Conservation (phyloP, 352 stramenopile genomes). For the Globisporangium nunn region DNA sequence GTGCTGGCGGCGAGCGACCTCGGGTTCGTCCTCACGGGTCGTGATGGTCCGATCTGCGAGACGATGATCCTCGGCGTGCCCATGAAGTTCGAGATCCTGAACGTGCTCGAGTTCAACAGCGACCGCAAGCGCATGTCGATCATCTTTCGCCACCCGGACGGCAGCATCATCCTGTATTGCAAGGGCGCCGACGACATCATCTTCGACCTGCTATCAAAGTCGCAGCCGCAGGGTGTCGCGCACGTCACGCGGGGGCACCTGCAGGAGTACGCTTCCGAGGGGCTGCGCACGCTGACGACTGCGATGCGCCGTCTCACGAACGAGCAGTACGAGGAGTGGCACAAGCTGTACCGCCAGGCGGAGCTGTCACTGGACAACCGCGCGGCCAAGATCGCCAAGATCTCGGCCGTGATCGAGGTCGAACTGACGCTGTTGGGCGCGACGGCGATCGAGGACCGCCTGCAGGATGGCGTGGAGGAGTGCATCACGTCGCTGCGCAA, state of each 20-base stretch:
- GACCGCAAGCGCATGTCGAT: constrained; percentile 98
- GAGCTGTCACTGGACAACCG: constrained; percentile 42
- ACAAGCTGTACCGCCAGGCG: constrained; percentile 42
- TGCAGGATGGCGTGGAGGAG: constrained; percentile 92
- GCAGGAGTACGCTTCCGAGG: constrained; percentile 61
- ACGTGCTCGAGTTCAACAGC: constrained; percentile 85
- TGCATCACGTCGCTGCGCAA: constrained; percentile 90
- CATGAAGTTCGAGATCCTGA: constrained; percentile 68
- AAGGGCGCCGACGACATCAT: constrained; percentile 87
- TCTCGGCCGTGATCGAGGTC: constrained; percentile 57
- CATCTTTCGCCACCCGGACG: constrained; percentile 63
- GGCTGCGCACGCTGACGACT: constrained; percentile 74
- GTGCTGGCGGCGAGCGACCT: constrained; percentile 72
- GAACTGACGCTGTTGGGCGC: constrained; percentile 85
- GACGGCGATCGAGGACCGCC: constrained; percentile 95
- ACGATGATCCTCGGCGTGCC: constrained; percentile 52
- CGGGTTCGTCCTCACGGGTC: constrained; percentile 55
- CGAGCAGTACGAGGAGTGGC: constrained; percentile 54
- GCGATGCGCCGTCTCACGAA: constrained; percentile 37
- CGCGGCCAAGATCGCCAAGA: constrained; percentile 42
- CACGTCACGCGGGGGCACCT: constrained; percentile 30
- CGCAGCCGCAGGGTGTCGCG: constrained; percentile 15
- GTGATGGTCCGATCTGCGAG: constrained; percentile 63
- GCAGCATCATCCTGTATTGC: constrained; percentile 54
- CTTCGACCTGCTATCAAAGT: constrained; percentile 34